Base-by-base conservation (phyloP, 352 stramenopile genomes). In the Thalassiosira pacifica region DNA sequence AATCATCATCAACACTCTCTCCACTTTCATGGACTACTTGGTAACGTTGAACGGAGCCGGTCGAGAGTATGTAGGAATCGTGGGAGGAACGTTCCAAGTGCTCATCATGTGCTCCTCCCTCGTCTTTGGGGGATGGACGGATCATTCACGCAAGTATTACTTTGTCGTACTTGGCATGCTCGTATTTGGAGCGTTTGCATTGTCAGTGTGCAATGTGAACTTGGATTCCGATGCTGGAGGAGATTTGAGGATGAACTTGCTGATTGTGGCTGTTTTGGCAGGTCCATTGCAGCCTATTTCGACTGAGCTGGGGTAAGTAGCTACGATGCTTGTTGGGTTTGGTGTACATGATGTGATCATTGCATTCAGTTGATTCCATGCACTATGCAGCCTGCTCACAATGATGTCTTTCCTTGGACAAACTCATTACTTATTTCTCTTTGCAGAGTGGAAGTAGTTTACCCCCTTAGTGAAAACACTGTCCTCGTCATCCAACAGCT, bases 401-500 rank as follows among this genome's bases (percentile, higher is more conserved):
- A n/a, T n/a, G n/a, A n/a, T n/a, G n/a, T n/a, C n/a, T n/a, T n/a
- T n/a, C n/a, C n/a, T n/a, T 48, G 37, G 6, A 48, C 37, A 13
- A 13, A 48, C 11, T 57, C 45, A 57, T 24, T n/a, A n/a, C 45
- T 22, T n/a, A 57, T 57, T 57, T 57, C 2, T 57, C 2, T 29
- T 70, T 29, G 32, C 11, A 70, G 65, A 63, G 89, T 94, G 10
- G 92, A 95, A 65, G 92, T 94, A 8, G 90, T 88, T 2, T 95
- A 94, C 66, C 92, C 92, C 4, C 66, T 94, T 11, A 93, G 87
- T 67, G 92, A 94, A 59, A 95, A 95, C 59, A 94, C 91, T 4
- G 92, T 95, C n/a, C 73, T 95, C 19, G 92, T 95, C 3, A 94
- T 95, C 64, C 92, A 95, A 65, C 92, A 95, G 75, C 83, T 95